A percentile compares a stretch with the other conserved stretches of the same genome.
phyloP scores from a whole-genome alignment of 2,329 filamentous ascomycete species.

The Tolypocladium sp. region DNA sequence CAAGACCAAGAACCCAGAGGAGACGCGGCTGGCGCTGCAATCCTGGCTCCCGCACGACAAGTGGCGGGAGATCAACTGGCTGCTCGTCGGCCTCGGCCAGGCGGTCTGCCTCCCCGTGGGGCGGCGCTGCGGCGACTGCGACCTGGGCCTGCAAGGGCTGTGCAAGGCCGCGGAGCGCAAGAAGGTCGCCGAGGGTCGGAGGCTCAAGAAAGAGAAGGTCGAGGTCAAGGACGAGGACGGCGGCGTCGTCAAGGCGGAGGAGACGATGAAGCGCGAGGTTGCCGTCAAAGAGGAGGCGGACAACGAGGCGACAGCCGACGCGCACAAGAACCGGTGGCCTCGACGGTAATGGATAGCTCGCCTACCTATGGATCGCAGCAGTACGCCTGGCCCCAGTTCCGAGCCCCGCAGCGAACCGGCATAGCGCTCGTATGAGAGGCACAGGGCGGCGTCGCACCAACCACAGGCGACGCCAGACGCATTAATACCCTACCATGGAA shows the following conservation, averaged over 20 bases:
- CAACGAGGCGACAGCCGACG: background rate
- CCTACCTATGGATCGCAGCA: background rate
- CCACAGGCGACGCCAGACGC: background rate
- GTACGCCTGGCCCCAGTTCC: background rate
- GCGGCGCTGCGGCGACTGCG: constrained; percentile 76
- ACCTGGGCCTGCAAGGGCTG: constrained; percentile 63
- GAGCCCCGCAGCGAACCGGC: background rate
- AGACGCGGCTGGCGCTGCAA: constrained; percentile 67
- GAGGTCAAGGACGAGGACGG: constrained; percentile 12
- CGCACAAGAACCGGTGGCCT: background rate
- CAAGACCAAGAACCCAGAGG: constrained; percentile 70
- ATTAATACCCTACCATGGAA: background rate
- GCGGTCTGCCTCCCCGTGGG: constrained; percentile 76
- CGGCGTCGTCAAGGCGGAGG: constrained; percentile 18
- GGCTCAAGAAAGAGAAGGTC: constrained; percentile 22
- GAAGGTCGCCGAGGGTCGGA: constrained; percentile 50
- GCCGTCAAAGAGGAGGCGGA: background rate
- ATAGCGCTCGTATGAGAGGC: background rate
- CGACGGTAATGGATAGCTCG: background rate
- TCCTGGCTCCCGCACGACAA: constrained; percentile 74
- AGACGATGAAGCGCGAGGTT: background rate
- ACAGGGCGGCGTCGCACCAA: background rate
- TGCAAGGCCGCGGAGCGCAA: constrained; percentile 64
- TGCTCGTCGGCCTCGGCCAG: constrained; percentile 84
- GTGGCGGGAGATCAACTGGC: constrained; percentile 88